A percentile compares a stretch with the other conserved stretches of the same genome.
Evolutionary conservation across 139 green algal species (phyloP).

Genomic region (Tetraselmis chui): DNA sequence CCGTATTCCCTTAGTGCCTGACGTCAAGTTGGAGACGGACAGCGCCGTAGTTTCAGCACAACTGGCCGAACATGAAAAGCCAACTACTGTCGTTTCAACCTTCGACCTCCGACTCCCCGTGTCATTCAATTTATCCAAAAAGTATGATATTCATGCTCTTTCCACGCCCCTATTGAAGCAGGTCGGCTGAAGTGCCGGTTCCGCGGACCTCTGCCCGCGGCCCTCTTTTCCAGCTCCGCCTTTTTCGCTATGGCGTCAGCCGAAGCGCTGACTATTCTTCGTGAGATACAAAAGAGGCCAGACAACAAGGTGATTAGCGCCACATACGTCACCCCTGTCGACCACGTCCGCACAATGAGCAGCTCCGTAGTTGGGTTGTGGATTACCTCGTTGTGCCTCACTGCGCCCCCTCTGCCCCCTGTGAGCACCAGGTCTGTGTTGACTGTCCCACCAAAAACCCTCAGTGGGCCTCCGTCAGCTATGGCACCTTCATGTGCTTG

Average conservation of each 20-base stretch:
- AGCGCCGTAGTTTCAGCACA: no score
- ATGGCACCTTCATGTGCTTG: conserved; percentile 97
- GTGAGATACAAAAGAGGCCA: conserved; percentile 69
- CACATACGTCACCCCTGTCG: neutral
- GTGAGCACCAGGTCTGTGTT: conserved; percentile 66
- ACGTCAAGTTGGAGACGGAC: no score
- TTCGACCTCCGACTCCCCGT: no score
- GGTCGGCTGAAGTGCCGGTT: no score
- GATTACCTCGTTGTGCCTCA: neutral
- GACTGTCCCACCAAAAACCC: conserved; percentile 93
- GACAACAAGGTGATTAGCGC: conserved; percentile 75
- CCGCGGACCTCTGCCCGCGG: no score
- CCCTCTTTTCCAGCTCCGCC: neutral
- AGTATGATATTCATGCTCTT: no score
- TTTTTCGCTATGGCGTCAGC: conserved; percentile 63
- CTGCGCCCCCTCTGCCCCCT: neutral
- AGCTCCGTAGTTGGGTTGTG: neutral
- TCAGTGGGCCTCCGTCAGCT: conserved; percentile 90
- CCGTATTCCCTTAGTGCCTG: no score
- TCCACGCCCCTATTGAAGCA: no score
- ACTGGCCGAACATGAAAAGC: no score
- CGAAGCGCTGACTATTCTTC: conserved; percentile 63
- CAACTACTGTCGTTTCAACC: no score
- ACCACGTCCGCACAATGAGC: neutral
- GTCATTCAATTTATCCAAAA: no score